Evolutionary conservation across 139 green algal genomes (phyloP), one percentile per base, ranked within the genome.

Genomic region (Coelastrella sp.): DNA sequence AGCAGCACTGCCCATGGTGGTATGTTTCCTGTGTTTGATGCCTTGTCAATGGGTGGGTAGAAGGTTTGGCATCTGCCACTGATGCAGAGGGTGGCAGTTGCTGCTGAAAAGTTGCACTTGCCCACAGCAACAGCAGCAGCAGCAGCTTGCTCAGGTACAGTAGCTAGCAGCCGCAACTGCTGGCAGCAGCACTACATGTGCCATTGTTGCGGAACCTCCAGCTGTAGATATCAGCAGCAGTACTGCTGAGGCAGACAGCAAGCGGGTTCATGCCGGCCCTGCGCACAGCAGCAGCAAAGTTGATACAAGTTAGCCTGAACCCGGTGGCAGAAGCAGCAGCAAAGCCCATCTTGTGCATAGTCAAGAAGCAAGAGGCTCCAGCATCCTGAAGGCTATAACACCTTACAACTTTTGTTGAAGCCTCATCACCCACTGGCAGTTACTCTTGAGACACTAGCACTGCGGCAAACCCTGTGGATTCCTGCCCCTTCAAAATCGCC

Each of bases 331-430:
- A 2, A 13, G 41, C 25, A n/a, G 41, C 62, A 15, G 19, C 57
- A 30, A 11, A 66, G 57, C 57, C 57, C 5, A 7, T 19, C 57
- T 30, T 13, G 27, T 11, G 5, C 45, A 51, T 89, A 53, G 6
- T 7, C 41, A 78, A 79, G 50, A 90, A 90, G 87, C 83, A 88
- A 83, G 83, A 88, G 78, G 78, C 83, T 11, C 40, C 87, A 37
- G 48, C 48, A 11, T 23, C n/a, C n/a, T n/a, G n/a, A n/a, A 5
- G 72, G 78, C 2, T 30, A 1, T 13, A 68, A 88, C 63, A 66
- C n/a, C 30, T 3, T 90, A 1, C 32, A 30, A 0, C 35, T 88
- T 48, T 63, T 88, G 23, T 21, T 40, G 50, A 90, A 90, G 71
- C 71, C 6, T 1, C 87, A 90, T 21, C 34, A 64, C 21, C 8